A percentile compares a stretch with the other conserved stretches of the same genome.
phyloP scores from a whole-genome alignment of 768 basidiomycete species.

The Crucibulum laeve region DNA sequence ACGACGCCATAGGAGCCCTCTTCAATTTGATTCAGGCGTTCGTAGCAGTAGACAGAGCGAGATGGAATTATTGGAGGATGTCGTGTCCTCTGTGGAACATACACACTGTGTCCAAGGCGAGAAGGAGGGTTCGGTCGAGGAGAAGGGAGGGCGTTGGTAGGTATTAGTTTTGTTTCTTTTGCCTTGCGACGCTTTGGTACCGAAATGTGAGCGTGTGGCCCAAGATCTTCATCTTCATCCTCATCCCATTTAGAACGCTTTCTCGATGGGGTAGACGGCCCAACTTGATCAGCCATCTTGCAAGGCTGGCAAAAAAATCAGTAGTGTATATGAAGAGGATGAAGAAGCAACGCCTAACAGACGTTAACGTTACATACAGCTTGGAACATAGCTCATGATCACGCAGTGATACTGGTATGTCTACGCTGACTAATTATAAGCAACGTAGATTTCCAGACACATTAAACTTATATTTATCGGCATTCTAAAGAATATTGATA shows the following conservation, averaged over 20 bases:
- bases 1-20: conserved; percentile 98
- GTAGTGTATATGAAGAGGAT: neutral
- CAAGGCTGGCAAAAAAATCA: conserved; percentile 1
- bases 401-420: too few species aligned
- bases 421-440: too few species aligned
- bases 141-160: conserved; percentile 17
- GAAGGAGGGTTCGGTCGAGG: conserved; percentile 13
- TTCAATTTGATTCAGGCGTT: conserved; percentile 95
- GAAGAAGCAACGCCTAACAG: too few species aligned
- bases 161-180: conserved; percentile 46
- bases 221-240: conserved; percentile 28
- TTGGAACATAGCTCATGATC: too few species aligned
- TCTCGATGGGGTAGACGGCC: conserved; percentile 52
- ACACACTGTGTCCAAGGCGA: conserved; percentile 48
- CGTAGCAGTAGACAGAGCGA: conserved; percentile 91
- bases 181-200: conserved; percentile 25
- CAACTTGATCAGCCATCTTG: conserved; percentile 25
- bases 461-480: neutral
- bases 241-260: conserved; percentile 81
- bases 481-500: neutral
- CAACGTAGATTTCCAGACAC: too few species aligned
- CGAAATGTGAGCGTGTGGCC: conserved; percentile 26
- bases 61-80: conserved; percentile 84
- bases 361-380: too few species aligned
- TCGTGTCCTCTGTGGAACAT: conserved; percentile 68